These are phyloP conservation scores for Carex pumila DNA, from an alignment of 176 grass and related monocot species.

Conservation along the genomic window DNA sequence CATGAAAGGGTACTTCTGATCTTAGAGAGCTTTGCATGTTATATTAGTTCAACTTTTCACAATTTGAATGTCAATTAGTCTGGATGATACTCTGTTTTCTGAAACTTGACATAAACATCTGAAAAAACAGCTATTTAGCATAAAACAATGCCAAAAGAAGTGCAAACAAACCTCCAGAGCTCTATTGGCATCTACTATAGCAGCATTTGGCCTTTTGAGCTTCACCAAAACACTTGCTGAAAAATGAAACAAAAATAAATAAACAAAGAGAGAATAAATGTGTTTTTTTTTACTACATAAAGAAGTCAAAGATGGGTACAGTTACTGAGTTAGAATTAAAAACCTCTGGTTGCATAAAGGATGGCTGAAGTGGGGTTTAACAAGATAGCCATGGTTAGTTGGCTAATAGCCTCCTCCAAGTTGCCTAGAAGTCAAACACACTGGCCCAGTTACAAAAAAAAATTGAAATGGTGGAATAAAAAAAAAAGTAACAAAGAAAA, in stretches of 20 bases:
- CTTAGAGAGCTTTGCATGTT: background rate
- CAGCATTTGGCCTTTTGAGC: constrained; percentile 53
- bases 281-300: background rate
- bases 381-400: constrained; percentile 48
- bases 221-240: constrained; percentile 49
- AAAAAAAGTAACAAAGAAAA: background rate
- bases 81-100: background rate
- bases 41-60: background rate
- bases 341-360: constrained; percentile 66
- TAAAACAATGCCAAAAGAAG: background rate
- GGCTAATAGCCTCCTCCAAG: constrained; percentile 39
- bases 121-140: background rate
- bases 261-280: background rate
- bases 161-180: constrained; percentile 43
- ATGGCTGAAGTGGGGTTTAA: constrained; percentile 61
- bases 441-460: constrained; percentile 16
- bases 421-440: constrained; percentile 42
- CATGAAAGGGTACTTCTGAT: background rate
- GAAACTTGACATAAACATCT: background rate
- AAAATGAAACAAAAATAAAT: constrained; percentile 12
- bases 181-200: constrained; percentile 66
- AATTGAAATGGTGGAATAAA: background rate
- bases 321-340: background rate
- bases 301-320: background rate
- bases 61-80: background rate